Evolutionary conservation across 306 rosid species (phyloP).

Genomic region (Gastrolobium villosum): DNA sequence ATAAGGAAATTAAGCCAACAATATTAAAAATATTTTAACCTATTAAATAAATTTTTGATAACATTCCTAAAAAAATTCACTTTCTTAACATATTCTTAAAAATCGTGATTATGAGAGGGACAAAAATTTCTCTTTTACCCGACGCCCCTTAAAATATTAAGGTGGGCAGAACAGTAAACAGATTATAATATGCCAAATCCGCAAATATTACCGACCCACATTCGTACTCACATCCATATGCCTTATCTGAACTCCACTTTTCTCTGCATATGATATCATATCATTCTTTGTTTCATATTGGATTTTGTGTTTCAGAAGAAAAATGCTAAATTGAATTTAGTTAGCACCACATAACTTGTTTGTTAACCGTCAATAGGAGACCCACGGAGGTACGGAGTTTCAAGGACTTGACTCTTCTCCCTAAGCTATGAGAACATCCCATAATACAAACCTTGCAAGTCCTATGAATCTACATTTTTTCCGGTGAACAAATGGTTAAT

Average conservation of each 20-base stretch:
- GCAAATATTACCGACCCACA: not conserved
- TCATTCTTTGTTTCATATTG: not conserved
- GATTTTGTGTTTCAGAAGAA: slow-evolving; percentile 27
- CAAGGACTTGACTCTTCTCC: slow-evolving; percentile 29
- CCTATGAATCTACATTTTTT: slow-evolving; percentile 20
- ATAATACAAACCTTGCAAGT: not conserved
- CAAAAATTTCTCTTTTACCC: too few relatives aligned
- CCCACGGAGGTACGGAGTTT: not conserved
- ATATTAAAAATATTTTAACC: too few relatives aligned
- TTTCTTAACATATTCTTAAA: too few relatives aligned
- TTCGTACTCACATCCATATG: not conserved
- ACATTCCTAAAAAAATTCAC: too few relatives aligned
- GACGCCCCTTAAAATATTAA: too few relatives aligned
- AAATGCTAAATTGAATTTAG: not conserved
- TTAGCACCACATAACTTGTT: not conserved
- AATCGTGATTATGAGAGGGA: too few relatives aligned
- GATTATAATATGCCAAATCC: not conserved
- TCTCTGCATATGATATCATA: not conserved
- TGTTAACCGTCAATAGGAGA: slow-evolving; percentile 9
- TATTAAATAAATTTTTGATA: too few relatives aligned
- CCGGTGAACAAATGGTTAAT: not conserved
- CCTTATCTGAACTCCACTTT: not conserved
- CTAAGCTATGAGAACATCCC: slow-evolving; percentile 26
- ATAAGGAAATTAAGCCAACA: too few relatives aligned
- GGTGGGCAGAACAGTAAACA: not conserved